Conservation (phyloP, 164 flowering plant species). For the Umbellularia californica region DNA sequence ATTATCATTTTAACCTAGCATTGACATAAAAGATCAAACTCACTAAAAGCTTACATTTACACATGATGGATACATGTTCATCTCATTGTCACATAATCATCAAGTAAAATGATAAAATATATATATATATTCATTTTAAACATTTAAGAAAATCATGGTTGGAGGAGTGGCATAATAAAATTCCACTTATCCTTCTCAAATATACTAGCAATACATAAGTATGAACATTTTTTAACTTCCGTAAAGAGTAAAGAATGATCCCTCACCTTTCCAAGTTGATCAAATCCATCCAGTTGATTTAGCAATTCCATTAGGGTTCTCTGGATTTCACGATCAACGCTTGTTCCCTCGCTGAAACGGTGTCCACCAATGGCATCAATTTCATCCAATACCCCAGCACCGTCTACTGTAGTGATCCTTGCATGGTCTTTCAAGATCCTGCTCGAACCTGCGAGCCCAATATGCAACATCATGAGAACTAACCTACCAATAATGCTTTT, state of each 20-base stretch:
- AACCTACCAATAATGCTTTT: too few species aligned
- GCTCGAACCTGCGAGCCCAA: too few species aligned
- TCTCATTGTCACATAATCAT: too few species aligned
- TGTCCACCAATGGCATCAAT: conserved; percentile 98
- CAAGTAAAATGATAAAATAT: too few species aligned
- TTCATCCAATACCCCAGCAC: too few species aligned
- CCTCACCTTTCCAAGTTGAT: conserved; percentile 77
- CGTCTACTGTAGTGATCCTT: too few species aligned
- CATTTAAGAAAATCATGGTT: background rate
- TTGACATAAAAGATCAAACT: conserved; percentile 2
- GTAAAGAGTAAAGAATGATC: conserved; percentile 5
- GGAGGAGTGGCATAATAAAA: background rate
- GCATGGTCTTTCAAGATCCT: too few species aligned
- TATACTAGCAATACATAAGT: too few species aligned
- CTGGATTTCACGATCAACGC: conserved; percentile 95
- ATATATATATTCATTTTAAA: too few species aligned
- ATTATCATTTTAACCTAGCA: conserved; percentile 88
- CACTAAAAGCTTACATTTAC: background rate
- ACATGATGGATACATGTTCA: background rate
- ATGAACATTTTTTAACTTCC: too few species aligned
- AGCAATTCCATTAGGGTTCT: conserved; percentile 93
- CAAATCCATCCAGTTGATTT: conserved; percentile 98
- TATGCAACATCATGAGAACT: too few species aligned
- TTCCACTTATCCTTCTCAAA: too few species aligned
- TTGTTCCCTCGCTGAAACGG: conserved; percentile 90